These are phyloP conservation scores for Flammula alnicola DNA, from an alignment of 1,284 basidiomycete genomes.

Conservation along the genomic window DNA sequence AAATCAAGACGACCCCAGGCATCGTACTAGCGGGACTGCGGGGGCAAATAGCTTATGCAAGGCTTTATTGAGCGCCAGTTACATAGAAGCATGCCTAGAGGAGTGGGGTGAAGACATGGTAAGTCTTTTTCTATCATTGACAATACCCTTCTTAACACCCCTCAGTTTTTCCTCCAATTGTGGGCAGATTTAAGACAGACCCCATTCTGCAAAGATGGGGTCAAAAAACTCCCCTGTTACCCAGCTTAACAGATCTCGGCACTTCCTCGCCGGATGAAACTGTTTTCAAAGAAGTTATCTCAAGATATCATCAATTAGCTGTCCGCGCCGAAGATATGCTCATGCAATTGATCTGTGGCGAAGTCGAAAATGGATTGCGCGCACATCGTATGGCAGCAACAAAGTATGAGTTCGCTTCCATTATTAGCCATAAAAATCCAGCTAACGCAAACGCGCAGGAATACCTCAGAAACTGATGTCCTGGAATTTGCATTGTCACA, in stretches of 20 bases:
- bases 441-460: no score
- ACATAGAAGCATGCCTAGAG: constrained; percentile 69
- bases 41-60: constrained; percentile 84
- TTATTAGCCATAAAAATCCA: no score
- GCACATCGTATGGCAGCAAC: constrained; percentile 61
- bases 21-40: constrained; percentile 77
- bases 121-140: constrained; percentile 31
- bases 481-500: constrained; percentile 63
- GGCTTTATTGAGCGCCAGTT: constrained; percentile 79
- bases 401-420: constrained; percentile 33
- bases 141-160: constrained; percentile 5
- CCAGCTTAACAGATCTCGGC: constrained; percentile 43
- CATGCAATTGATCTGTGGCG: constrained; percentile 76
- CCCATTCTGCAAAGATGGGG: constrained; percentile 57
- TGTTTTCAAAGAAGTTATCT: constrained; percentile 77
- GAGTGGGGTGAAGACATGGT: constrained; percentile 89
- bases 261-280: constrained; percentile 58
- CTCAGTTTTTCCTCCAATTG: constrained; percentile 87
- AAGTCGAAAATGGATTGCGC: constrained; percentile 78
- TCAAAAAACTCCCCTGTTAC: constrained; percentile 52
- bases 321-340: constrained; percentile 85
- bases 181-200: constrained; percentile 77
- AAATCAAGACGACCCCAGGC: constrained; percentile 58
- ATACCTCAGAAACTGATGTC: constrained; percentile 27
- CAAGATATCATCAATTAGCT: constrained; percentile 64